Percentiles rank a stretch among this genome's conserved stretches.
These are phyloP conservation scores for Selaginella tamariscina DNA, from an alignment of 75 land plant genomes.

Conservation along the genomic window DNA sequence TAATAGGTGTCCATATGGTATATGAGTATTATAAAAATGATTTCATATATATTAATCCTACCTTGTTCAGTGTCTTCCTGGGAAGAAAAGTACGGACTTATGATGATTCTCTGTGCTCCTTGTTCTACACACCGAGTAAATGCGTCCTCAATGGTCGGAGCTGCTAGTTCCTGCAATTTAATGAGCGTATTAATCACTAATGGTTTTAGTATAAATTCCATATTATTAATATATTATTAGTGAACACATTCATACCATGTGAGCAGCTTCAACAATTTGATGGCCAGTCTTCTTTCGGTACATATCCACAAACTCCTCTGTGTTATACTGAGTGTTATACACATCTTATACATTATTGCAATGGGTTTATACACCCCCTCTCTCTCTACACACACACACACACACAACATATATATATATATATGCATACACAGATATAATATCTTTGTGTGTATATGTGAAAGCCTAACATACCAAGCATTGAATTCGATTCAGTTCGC, in stretches of 20 bases:
- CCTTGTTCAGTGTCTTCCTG: constrained; percentile 90
- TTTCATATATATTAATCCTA: constrained; percentile 15
- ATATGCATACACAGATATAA: too few relatives aligned
- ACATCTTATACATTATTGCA: not conserved
- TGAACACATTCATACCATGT: constrained; percentile 45
- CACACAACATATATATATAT: too few relatives aligned
- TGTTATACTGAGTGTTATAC: constrained; percentile 7
- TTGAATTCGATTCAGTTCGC: constrained; percentile 59
- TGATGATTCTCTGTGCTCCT: constrained; percentile 68
- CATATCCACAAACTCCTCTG: constrained; percentile 72
- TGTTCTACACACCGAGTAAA: constrained; percentile 51
- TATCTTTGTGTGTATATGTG: too few relatives aligned
- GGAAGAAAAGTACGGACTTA: constrained; percentile 84
- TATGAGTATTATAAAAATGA: not conserved
- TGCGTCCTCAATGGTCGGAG: constrained; percentile 59
- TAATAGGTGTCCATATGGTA: not conserved
- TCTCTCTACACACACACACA: too few relatives aligned
- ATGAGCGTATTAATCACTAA: not conserved
- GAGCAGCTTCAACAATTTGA: constrained; percentile 81
- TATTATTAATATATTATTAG: not conserved
- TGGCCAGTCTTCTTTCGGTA: constrained; percentile 61
- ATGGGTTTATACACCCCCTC: not conserved
- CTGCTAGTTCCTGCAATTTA: constrained; percentile 51
- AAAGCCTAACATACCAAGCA: constrained; percentile 43
- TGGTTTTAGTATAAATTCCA: too few relatives aligned